Evolutionary conservation across 179 eudicot species (phyloP).

Genomic region (Actinidia arguta): DNA sequence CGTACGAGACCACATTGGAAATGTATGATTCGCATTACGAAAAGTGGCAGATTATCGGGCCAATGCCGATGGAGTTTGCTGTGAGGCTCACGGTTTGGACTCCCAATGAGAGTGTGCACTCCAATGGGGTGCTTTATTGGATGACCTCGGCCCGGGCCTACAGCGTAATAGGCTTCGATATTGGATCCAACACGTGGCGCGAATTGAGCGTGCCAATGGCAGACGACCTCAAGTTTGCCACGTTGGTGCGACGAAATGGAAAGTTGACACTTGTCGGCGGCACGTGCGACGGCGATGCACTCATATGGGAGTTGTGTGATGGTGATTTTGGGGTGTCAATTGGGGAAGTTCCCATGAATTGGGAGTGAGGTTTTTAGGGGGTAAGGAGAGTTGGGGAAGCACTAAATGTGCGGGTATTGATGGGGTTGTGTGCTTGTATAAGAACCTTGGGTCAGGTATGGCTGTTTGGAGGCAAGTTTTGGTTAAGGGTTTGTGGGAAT

Average conservation of each 20-base stretch:
- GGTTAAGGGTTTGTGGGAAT: slow-evolving; percentile 34
- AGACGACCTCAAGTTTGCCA: slow-evolving; percentile 49
- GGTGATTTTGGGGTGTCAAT: slow-evolving; percentile 35
- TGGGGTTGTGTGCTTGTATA: slow-evolving; percentile 48
- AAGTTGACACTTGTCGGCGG: slow-evolving; percentile 50
- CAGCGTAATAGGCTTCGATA: slow-evolving; percentile 50
- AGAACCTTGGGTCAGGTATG: slow-evolving; percentile 48
- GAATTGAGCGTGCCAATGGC: slow-evolving; percentile 61
- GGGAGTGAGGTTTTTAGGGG: slow-evolving; percentile 36
- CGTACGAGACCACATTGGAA: slow-evolving; percentile 49
- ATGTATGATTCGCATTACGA: slow-evolving; percentile 40
- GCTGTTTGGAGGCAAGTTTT: slow-evolving; percentile 42
- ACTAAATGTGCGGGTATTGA: slow-evolving; percentile 55
- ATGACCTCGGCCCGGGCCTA: slow-evolving; percentile 63
- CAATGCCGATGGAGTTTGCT: slow-evolving; percentile 57
- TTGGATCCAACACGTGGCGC: slow-evolving; percentile 36
- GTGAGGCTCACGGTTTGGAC: slow-evolving; percentile 66
- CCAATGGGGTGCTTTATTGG: slow-evolving; percentile 48
- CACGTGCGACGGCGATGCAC: slow-evolving; percentile 28
- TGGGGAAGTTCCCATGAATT: slow-evolving; percentile 43
- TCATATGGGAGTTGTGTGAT: slow-evolving; percentile 51
- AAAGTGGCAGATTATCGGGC: slow-evolving; percentile 35
- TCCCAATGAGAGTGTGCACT: slow-evolving; percentile 55
- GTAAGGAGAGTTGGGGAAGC: slow-evolving; percentile 36
- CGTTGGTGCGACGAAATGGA: slow-evolving; percentile 42